Base-by-base conservation (phyloP, 2,329 filamentous ascomycete species). In the Lasiodiplodia citricola region DNA sequence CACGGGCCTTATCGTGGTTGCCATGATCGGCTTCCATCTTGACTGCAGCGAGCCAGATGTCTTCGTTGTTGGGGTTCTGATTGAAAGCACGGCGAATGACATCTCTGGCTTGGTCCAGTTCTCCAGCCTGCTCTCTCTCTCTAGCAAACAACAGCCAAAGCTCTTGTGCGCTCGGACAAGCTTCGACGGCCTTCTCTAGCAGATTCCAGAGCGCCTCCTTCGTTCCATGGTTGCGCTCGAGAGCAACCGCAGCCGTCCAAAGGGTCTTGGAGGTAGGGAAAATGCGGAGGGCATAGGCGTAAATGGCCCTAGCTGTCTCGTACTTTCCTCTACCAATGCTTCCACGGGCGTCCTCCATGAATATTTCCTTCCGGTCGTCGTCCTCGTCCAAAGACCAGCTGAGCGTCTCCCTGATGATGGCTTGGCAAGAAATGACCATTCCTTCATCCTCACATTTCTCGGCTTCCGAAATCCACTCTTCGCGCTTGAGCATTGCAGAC, bases 121-220 rank as follows among this genome's bases (percentile, higher is more conserved):
- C 91, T 62, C 94, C 94, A 2, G 91, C 88, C 76, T 96, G 89
- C 92, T 93, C 96, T 77, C 94, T 97, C 82, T 98, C 96, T 80
- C 95, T 93, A 44, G 95, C 96, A 66, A 97, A 90, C 85, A 96
- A 92, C 86, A 99, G 91, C 96, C 96, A 99, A 23, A 99, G 83
- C 23, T 94, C 91, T 79, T 97, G 94, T 73, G 91, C 94, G 72
- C 93, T 91, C 1, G 96, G 95, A 74, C 95, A 97, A 8, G 94
- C 93, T 77, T 97, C 95, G 38, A 97, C 94, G 0, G 94, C 94
- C 78, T 97, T 96, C 79, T 97, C 94, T 4, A 99, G 87, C 0
- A 97, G 87, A 71, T 92, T 88, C 86, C 92, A 94, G 2, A 98
- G 83, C 18, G 91, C 90, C 71, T 97, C 93, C 75, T 91, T 92